Percentiles rank a stretch among this genome's conserved stretches.
Evolutionary conservation across 139 green algal genomes (phyloP).

Genomic region (Microglena sp.): DNA sequence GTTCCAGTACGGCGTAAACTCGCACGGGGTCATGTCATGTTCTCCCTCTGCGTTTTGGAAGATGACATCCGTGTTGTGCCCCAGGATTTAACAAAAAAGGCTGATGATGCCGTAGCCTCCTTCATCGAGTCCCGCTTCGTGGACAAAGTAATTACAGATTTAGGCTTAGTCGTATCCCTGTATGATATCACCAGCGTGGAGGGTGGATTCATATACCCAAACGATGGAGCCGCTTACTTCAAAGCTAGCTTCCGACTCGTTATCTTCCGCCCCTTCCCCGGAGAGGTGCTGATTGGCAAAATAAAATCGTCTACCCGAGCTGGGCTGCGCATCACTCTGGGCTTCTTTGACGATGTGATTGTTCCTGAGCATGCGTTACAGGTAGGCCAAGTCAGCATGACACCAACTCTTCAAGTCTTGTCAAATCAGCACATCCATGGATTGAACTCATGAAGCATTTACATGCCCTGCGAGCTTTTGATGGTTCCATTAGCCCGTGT

Average conservation of each 20-base stretch:
- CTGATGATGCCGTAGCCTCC: slow-evolving; percentile 51
- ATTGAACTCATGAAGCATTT: no score
- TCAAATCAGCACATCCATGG: no score
- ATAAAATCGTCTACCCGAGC: slow-evolving; percentile 45
- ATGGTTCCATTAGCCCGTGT: no score
- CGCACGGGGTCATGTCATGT: no score
- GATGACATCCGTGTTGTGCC: slow-evolving; percentile 66
- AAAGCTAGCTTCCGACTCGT: slow-evolving; percentile 67
- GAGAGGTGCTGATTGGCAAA: slow-evolving; percentile 74
- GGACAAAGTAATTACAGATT: slow-evolving; percentile 64
- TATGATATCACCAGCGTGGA: slow-evolving; percentile 77
- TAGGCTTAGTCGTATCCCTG: slow-evolving; percentile 75
- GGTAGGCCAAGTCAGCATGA: no score
- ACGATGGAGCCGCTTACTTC: slow-evolving; percentile 54
- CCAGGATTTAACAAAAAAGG: slow-evolving; percentile 52
- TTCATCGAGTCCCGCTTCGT: slow-evolving; percentile 62
- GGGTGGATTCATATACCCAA: slow-evolving; percentile 72
- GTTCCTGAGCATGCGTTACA: slow-evolving; percentile 64
- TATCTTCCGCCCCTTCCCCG: slow-evolving; percentile 80
- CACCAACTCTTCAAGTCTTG: no score
- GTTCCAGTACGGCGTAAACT: no score
- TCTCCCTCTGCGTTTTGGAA: slow-evolving; percentile 52
- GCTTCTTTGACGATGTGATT: slow-evolving; percentile 86
- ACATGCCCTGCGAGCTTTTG: no score
- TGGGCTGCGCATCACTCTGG: slow-evolving; percentile 64